phyloP scores from a whole-genome alignment of 2,329 filamentous ascomycete species.

The Cylindrodendrum hubeiense region DNA sequence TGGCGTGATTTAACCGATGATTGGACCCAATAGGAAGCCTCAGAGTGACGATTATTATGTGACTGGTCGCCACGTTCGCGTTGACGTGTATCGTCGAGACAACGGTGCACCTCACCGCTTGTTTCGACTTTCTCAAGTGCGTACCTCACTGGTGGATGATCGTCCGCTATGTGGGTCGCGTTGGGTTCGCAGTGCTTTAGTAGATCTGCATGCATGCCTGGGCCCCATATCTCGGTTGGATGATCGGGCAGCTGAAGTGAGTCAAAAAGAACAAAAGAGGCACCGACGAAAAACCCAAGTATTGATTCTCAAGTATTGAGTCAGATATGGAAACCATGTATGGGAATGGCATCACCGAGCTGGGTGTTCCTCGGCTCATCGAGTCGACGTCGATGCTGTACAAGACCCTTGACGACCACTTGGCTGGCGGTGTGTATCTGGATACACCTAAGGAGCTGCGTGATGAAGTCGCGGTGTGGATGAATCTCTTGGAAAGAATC shows the following conservation, averaged over 20 bases:
- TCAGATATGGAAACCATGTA: slow-evolving; percentile 14
- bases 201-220: slow-evolving; percentile 22
- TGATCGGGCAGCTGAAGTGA: slow-evolving; percentile 22
- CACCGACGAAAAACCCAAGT: neutral
- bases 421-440: slow-evolving; percentile 1
- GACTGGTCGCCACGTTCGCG: neutral
- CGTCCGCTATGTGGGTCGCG: neutral
- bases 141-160: neutral
- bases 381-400: slow-evolving; percentile 8
- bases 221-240: slow-evolving; percentile 18
- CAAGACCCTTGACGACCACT: slow-evolving; percentile 2
- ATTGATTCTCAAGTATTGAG: neutral
- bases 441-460: neutral
- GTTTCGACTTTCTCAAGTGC: neutral
- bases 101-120: neutral
- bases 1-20: neutral
- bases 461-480: slow-evolving; percentile 11
- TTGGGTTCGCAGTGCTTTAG: neutral
- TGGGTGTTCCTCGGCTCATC: slow-evolving; percentile 15
- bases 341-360: neutral
- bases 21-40: neutral
- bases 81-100: neutral
- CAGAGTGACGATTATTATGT: neutral
- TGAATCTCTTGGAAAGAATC: slow-evolving; percentile 1
- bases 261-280: slow-evolving; percentile 17